Evolutionary conservation across 768 basidiomycete species (phyloP), one percentile per base, ranked within the genome.

Genomic region (Mrakia gelida): DNA sequence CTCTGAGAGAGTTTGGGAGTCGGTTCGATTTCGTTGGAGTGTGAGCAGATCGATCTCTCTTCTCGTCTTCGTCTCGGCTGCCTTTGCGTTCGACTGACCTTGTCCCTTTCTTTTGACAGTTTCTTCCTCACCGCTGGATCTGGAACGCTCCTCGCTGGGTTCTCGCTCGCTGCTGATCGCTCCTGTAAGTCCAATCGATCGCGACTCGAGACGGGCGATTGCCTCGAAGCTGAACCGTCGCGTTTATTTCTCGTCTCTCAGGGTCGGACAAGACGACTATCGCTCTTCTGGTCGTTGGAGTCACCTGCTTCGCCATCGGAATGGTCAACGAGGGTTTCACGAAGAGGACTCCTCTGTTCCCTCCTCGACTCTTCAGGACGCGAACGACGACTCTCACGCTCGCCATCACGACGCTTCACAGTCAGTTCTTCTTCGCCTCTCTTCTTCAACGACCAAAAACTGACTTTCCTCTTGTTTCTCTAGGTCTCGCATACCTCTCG

Each of bases 1-100:
- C 82, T 0, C 41, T 81, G 26, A 71, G 76, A 2, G 70, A 81
- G 49, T 81, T 85, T 62, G 63, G 80, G 15, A 28, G 79, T 23
- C 82, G 83, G 0, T 86, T 85, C 71, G 85, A 86, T 78, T 86
- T 85, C 75, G 59, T 85, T 61, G 86, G 86, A 23, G 78, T 86
- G 59, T 59, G 26, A 5, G 59, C 8, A 8, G 38, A 38, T 59
- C 59, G 26, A 4, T n/a, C 13, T 26, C 59, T n/a, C 26, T 59
- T 7, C 18, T 59, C 7, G 3, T 59, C n/a, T n/a, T 28, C n/a
- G 5, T 28, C 28, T 28, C 54, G 54, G 5, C 21, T 21, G 2
- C 28, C 26, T 59, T 13, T 10, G 0, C 18, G 26, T 11, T 38
- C 3, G 59, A 59, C 59, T 56, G 54, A 56, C 59, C 3, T 11